A percentile compares a stretch with the other conserved stretches of the same genome.
These are phyloP conservation scores for Phytophthora citrophthora DNA, from an alignment of 352 stramenopile species.

Conservation along the genomic window DNA sequence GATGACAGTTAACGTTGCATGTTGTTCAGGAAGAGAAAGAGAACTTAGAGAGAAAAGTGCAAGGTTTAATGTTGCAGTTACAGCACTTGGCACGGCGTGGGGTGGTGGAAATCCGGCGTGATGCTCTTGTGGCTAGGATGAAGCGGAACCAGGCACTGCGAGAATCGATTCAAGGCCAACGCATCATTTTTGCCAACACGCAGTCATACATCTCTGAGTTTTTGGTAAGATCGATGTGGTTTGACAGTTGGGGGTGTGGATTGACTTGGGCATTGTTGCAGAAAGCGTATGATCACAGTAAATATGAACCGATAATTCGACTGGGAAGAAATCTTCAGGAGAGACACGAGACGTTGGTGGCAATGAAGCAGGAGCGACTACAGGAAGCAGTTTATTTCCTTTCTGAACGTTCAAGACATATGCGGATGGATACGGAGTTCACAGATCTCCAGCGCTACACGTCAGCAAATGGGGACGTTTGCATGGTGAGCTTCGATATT, in stretches of 20 bases:
- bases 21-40: conserved; percentile 42
- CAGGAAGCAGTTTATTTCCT: conserved; percentile 45
- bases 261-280: conserved; percentile 2
- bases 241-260: neutral
- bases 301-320: conserved; percentile 43
- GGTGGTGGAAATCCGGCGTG: conserved; percentile 32
- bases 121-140: conserved; percentile 27
- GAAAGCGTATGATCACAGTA: conserved; percentile 36
- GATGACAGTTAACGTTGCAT: no score
- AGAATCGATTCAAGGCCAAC: conserved; percentile 41
- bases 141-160: conserved; percentile 38
- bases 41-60: conserved; percentile 33
- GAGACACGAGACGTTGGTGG: conserved; percentile 38
- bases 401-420: conserved; percentile 36
- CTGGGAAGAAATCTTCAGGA: conserved; percentile 27
- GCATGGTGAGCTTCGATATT: conserved; percentile 48
- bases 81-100: conserved; percentile 28
- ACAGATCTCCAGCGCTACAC: conserved; percentile 48
- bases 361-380: conserved; percentile 48
- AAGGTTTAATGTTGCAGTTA: conserved; percentile 34
- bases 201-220: conserved; percentile 41
- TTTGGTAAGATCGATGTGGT: conserved; percentile 25
- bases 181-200: conserved; percentile 46
- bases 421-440: conserved; percentile 42
- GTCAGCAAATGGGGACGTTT: conserved; percentile 40